Conservation (phyloP, 345 rosid genomes). For the Brassica rapa region DNA sequence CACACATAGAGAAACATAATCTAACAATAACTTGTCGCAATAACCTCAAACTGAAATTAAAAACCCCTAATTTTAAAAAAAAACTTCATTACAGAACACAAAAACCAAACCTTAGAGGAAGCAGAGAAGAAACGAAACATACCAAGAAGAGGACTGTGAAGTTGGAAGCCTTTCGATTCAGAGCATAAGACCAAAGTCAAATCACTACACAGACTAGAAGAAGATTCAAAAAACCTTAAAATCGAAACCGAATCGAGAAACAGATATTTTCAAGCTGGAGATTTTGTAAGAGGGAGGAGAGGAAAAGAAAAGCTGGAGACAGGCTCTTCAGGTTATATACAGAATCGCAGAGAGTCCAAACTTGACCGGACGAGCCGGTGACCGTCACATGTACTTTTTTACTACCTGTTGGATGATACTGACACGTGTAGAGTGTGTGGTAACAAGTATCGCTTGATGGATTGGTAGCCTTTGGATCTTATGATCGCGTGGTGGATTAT, state of each 20-base stretch:
- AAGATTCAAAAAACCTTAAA: background rate
- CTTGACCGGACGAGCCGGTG: conserved; percentile 35
- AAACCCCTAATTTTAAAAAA: background rate
- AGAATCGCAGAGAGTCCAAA: conserved; percentile 8
- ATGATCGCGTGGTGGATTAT: background rate
- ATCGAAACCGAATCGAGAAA: conserved; percentile 4
- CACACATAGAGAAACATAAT: background rate
- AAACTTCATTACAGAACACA: background rate
- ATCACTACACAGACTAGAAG: background rate
- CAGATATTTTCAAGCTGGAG: conserved; percentile 34
- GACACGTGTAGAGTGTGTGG: conserved; percentile 32
- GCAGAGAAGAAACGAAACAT: conserved; percentile 7
- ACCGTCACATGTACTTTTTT: background rate
- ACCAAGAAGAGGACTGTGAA: conserved; percentile 27
- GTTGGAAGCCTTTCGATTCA: conserved; percentile 27
- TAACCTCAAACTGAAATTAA: background rate
- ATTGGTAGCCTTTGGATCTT: conserved; percentile 25
- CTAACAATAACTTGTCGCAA: background rate
- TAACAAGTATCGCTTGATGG: background rate
- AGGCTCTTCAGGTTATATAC: background rate
- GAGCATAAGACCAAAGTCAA: background rate
- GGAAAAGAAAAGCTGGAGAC: background rate
- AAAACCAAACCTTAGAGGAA: background rate
- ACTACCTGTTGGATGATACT: conserved; percentile 7
- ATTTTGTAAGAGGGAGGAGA: background rate